Conservation (phyloP, 148 eudicot genomes). For the Amaranthus palmeri region DNA sequence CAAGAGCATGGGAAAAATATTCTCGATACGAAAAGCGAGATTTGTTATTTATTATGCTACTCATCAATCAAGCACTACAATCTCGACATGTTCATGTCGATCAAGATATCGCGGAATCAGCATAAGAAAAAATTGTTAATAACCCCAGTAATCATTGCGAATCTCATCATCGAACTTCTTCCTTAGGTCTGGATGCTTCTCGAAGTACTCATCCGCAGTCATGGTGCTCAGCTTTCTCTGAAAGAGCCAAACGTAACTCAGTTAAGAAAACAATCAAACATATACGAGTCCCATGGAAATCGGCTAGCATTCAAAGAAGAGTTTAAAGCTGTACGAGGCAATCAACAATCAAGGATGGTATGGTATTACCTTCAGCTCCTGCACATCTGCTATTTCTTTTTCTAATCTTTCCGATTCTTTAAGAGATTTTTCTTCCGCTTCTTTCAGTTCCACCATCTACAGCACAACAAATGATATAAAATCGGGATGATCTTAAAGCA, state of each 20-base stretch:
- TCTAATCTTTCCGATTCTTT: slow-evolving; percentile 85
- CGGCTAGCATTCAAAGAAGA: too few species aligned
- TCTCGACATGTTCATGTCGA: slow-evolving; percentile 10
- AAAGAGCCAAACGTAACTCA: not conserved
- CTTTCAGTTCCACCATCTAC: slow-evolving; percentile 85
- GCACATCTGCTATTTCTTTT: slow-evolving; percentile 82
- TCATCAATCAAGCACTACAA: slow-evolving; percentile 1
- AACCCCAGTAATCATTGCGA: slow-evolving; percentile 96
- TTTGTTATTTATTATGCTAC: slow-evolving; percentile 14
- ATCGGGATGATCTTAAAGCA: not conserved
- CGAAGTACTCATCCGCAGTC: slow-evolving; percentile 99
- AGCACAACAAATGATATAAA: slow-evolving; percentile 9
- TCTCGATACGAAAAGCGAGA: not conserved
- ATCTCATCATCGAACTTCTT: slow-evolving; percentile 97
- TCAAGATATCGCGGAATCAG: slow-evolving; percentile 1
- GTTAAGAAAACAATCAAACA: not conserved
- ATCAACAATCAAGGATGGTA: too few species aligned
- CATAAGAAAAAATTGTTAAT: slow-evolving; percentile 21
- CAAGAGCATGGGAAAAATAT: not conserved
- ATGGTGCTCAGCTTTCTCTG: slow-evolving; percentile 87
- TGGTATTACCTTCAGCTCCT: too few species aligned
- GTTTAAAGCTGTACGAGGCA: too few species aligned
- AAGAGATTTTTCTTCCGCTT: slow-evolving; percentile 63
- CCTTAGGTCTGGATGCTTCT: slow-evolving; percentile 91
- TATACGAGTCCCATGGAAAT: too few species aligned